phyloP scores from a whole-genome alignment of 2,329 filamentous ascomycete species.

The Diaporthe ampelina region DNA sequence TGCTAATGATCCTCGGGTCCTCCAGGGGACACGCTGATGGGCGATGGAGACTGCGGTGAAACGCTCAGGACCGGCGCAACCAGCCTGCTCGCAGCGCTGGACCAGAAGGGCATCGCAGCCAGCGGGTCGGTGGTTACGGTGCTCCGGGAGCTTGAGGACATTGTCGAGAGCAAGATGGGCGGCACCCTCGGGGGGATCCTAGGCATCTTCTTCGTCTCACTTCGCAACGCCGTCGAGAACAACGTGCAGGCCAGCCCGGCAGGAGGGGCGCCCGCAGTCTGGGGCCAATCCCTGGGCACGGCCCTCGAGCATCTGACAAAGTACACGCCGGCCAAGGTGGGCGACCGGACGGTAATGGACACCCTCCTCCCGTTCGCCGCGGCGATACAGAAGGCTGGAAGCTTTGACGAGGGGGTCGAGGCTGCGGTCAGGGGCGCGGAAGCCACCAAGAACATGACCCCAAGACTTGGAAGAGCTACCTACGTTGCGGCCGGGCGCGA shows the following conservation, averaged over 20 bases:
- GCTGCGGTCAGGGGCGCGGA: conserved; percentile 73
- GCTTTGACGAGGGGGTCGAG: conserved; percentile 68
- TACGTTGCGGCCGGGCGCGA: conserved; percentile 72
- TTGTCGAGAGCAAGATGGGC: conserved; percentile 69
- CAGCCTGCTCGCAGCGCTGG: conserved; percentile 61
- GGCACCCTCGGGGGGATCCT: conserved; percentile 66
- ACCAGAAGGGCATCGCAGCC: conserved; percentile 53
- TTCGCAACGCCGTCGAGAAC: conserved; percentile 55
- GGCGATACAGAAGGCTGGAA: conserved; percentile 58
- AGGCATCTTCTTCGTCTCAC: conserved; percentile 67
- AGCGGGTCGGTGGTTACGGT: conserved; percentile 62
- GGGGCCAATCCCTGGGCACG: conserved; percentile 57
- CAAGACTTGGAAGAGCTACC: conserved; percentile 75
- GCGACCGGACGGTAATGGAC: conserved; percentile 71
- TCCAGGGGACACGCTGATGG: conserved; percentile 41
- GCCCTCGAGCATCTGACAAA: conserved; percentile 62
- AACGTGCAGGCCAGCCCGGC: conserved; percentile 44
- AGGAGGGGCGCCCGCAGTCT: conserved; percentile 55
- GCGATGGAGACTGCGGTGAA: conserved; percentile 76
- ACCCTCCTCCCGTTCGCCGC: conserved; percentile 68
- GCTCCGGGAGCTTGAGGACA: conserved; percentile 64
- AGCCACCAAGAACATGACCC: conserved; percentile 74
- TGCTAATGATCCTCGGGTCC: background rate
- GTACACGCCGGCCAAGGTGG: conserved; percentile 68
- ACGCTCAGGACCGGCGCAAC: conserved; percentile 68